Base-by-base conservation (phyloP, 352 stramenopile genomes). In the Phytophthora constricta region DNA sequence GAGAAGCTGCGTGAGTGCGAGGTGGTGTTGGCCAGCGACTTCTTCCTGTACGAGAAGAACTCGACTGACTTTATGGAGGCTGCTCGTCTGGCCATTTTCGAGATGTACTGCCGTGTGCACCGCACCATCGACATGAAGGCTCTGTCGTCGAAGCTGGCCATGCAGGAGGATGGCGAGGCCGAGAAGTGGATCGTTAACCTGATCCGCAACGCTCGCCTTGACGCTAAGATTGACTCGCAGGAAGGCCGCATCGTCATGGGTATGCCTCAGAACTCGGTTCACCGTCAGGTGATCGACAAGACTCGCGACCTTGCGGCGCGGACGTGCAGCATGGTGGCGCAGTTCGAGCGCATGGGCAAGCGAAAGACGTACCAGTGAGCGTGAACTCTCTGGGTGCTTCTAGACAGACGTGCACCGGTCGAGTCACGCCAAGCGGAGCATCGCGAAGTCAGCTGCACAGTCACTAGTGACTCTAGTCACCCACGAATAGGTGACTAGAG, bases 111-210 rank as follows among this genome's bases (percentile, higher is more conserved):
- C 82, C 90, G 97, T 54, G 99, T 99, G 70, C 97, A 99, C 87
- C 90, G 98, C 74, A 99, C 98, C 79, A 99, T 99, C 78, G 97
- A 99, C 86, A 98, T 99, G 72, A 91, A 91, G 60, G 96, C 95
- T 68, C 85, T 99, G 64, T 97, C 96, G 43, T 90, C 96, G 26
- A 98, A 99, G 85, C 85, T 99, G 59, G 96, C 92, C 34, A 99
- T 99, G 93, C 82, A 92, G 34, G 90, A 99, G 68, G 83, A 97
- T 59, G 89, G 95, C n/a, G 92, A 98, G 52, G 97, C 98, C 11
- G 98, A 99, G 80, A 96, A 97, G 70, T 99, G 97, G 97, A 99
- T 99, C 77, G 98, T 99, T 23, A 98, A 99, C 85, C 77, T 99
- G 52, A 99, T 99, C 75, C 89, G 97, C 55, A 98, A 98, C 77